Percentiles rank a stretch among this genome's conserved stretches.
Conservation (phyloP, 257 asterid species). For the Solanum arcanum region DNA sequence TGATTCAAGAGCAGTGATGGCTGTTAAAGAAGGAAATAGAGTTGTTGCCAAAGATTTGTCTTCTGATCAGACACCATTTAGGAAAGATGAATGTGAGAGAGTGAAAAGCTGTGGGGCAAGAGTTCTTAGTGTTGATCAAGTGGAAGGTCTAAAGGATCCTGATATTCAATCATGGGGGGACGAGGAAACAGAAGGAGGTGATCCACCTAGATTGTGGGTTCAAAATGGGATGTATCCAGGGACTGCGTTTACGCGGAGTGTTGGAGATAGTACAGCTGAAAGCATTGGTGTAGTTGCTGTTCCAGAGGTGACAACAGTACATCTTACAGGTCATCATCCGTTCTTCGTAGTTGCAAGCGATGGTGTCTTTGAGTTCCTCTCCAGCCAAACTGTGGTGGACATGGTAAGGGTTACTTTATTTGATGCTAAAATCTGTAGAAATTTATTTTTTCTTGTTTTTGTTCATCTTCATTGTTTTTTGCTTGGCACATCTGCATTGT, state of each 20-base stretch:
- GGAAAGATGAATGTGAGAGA: slow-evolving; percentile 88
- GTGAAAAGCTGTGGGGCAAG: slow-evolving; percentile 91
- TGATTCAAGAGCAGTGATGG: slow-evolving; percentile 81
- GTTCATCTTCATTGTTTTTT: not conserved
- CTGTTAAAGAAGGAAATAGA: slow-evolving; percentile 61
- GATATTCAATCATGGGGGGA: slow-evolving; percentile 86
- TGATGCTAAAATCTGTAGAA: not conserved
- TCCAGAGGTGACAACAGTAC: slow-evolving; percentile 65
- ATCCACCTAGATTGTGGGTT: slow-evolving; percentile 95
- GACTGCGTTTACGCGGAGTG: slow-evolving; percentile 89
- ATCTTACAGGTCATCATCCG: slow-evolving; percentile 48
- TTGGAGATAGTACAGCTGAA: slow-evolving; percentile 84
- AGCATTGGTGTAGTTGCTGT: slow-evolving; percentile 76
- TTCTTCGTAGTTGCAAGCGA: slow-evolving; percentile 89
- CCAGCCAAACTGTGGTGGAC: slow-evolving; percentile 83
- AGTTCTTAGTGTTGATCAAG: slow-evolving; percentile 89
- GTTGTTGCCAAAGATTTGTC: slow-evolving; percentile 71
- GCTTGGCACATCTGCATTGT: not conserved
- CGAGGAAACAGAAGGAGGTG: slow-evolving; percentile 86
- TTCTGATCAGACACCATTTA: slow-evolving; percentile 77
- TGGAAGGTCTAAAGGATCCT: slow-evolving; percentile 89
- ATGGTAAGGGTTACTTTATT: slow-evolving; percentile 43
- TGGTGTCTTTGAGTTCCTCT: slow-evolving; percentile 78
- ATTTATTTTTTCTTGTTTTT: not conserved
- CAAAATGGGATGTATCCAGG: slow-evolving; percentile 92